These are phyloP conservation scores for Tanozyma kutaoensis DNA, from an alignment of 805 yeast species.

Conservation along the genomic window DNA sequence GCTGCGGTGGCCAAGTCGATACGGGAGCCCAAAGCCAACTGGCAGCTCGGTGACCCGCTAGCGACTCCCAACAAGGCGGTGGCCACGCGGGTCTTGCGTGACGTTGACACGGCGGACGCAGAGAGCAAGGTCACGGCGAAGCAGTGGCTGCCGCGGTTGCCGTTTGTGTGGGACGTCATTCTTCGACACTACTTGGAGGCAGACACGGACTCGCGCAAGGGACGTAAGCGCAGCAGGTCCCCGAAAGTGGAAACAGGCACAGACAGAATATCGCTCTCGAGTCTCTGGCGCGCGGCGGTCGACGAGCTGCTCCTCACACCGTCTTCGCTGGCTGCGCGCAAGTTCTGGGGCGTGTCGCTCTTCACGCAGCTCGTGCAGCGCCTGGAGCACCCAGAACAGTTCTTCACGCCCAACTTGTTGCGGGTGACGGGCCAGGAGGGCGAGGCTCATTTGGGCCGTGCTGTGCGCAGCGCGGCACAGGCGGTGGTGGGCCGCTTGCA, in stretches of 20 bases:
- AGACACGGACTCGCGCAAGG: too few relatives aligned
- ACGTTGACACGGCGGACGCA: constrained; percentile 29
- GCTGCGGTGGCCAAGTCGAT: constrained; percentile 5
- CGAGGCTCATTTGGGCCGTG: constrained; percentile 23
- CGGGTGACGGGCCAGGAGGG: constrained; percentile 69
- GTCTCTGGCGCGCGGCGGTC: too few relatives aligned
- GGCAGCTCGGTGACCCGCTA: constrained; percentile 70
- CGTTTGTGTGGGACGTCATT: constrained; percentile 52
- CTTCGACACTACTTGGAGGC: too few relatives aligned
- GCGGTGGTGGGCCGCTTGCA: too few relatives aligned
- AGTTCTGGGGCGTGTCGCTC: too few relatives aligned
- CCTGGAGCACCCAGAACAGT: constrained; percentile 16
- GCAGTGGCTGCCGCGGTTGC: constrained; percentile 63
- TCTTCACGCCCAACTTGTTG: constrained; percentile 54
- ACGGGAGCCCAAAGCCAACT: constrained; percentile 13
- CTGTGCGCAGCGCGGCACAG: too few relatives aligned
- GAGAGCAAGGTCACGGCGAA: constrained; percentile 6
- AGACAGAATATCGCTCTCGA: too few relatives aligned
- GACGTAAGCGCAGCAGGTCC: too few relatives aligned
- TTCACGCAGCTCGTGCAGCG: too few relatives aligned
- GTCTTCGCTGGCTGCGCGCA: too few relatives aligned
- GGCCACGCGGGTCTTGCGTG: constrained; percentile 52
- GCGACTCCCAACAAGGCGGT: constrained; percentile 50
- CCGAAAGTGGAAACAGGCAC: too few relatives aligned
- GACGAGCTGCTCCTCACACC: too few relatives aligned